Evolutionary conservation across 495 filamentous ascomycete genomes (phyloP), one percentile per base, ranked within the genome.

Genomic region (Neurospora sp.): DNA sequence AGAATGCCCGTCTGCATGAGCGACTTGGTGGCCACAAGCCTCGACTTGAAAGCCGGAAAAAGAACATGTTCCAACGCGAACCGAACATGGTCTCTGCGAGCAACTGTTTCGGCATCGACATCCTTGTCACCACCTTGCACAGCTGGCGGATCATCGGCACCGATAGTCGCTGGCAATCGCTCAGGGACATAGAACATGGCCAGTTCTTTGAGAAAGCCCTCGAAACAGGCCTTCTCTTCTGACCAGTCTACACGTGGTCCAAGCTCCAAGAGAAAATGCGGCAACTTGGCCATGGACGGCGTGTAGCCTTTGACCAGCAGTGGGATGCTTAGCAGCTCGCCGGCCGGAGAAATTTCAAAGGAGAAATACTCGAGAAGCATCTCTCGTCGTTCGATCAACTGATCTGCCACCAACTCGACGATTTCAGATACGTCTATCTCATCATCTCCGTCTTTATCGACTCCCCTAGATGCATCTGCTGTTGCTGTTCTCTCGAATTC

Each of bases 311-410:
- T 97, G 46, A 97, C 80, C 27, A 99, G 82, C 4, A 99, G 85
- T 1, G 96, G 96, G 68, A 99, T 89, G 70, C 88, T 88, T 16
- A 88, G 81, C 11, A 99, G 83, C 71, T 96, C 88, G 20, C 94
- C 96, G 1, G 91, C 85, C 12, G 87, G 88, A 5, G 91, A 92
- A 65, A 99, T 90, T 70, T 96, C 89, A 68, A 99, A 79, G 16
- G 90, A 88, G 83, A 99, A 98, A 81, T 99, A 99, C 79, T 98
- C 95, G 35, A 88, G 82, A 3, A 99, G 87, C 93, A 99, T 96
- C 73, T 94, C 90, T 20, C 92, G 86, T 5, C 91, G 87, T 42
- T 89, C 87, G 39, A 97, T 84, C 18, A 99, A 86, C 73, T 86
- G 83, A 6, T 78, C 76, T 0, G 86, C 83, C 16, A 95, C 87